These are phyloP conservation scores for Pseudogymnoascus sp. DNA, from an alignment of 2,329 filamentous ascomycete species.

Conservation along the genomic window DNA sequence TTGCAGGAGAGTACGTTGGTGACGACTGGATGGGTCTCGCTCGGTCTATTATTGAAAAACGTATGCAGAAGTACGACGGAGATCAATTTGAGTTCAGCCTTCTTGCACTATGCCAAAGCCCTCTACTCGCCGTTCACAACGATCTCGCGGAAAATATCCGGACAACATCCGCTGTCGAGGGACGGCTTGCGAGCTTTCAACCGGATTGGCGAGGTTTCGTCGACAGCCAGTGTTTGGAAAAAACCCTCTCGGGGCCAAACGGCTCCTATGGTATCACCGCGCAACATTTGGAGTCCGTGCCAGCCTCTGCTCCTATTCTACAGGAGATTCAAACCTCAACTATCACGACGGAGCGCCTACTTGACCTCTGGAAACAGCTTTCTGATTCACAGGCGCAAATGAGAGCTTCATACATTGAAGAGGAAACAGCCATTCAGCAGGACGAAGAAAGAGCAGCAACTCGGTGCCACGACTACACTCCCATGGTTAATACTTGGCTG, in stretches of 20 bases:
- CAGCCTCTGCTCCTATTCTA: constrained; percentile 1
- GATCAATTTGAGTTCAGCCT: constrained; percentile 69
- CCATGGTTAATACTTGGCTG: constrained; percentile 63
- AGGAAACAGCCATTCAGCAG: constrained; percentile 38
- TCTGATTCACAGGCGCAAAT: constrained; percentile 37
- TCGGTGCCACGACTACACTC: constrained; percentile 61
- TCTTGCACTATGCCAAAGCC: constrained; percentile 65
- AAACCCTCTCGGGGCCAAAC: constrained; percentile 13
- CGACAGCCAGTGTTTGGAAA: neutral
- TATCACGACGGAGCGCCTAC: constrained; percentile 24
- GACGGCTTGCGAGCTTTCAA: constrained; percentile 32
- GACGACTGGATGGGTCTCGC: constrained; percentile 63
- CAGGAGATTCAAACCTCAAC: constrained; percentile 15
- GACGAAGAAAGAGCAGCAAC: constrained; percentile 48
- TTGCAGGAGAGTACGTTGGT: constrained; percentile 21
- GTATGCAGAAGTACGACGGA: constrained; percentile 62
- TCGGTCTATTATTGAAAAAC: constrained; percentile 55
- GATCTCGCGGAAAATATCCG: constrained; percentile 39
- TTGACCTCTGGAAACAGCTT: constrained; percentile 35
- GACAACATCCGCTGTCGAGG: constrained; percentile 34
- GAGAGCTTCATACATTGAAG: constrained; percentile 42
- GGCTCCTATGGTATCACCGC: constrained; percentile 17
- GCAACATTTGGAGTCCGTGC: constrained; percentile 16
- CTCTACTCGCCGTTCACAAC: constrained; percentile 35
- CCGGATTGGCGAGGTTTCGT: constrained; percentile 38